Conservation (phyloP, 75 land plant genomes). For the Chamaecyparis obtusa region DNA sequence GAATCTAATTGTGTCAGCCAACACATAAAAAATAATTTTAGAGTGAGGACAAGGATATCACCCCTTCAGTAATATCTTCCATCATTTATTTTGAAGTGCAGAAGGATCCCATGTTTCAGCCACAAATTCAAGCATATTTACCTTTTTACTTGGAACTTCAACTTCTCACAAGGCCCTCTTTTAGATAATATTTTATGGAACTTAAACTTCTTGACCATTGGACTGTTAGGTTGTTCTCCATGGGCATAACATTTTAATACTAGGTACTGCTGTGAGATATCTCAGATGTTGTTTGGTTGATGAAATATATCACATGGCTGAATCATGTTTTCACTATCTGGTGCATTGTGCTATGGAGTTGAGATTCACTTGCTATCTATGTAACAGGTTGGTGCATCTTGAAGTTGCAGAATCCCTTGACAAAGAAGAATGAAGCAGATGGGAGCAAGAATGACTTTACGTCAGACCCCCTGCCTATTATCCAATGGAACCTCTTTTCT, state of each 20-base stretch:
- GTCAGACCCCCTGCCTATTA: slow-evolving; percentile 30
- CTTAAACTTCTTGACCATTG: not conserved
- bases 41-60: not conserved
- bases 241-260: not conserved
- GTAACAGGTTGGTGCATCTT: slow-evolving; percentile 72
- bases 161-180: not conserved
- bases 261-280: not conserved
- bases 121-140: not conserved
- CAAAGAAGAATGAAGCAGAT: slow-evolving; percentile 5
- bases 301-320: not conserved
- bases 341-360: not conserved
- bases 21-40: not conserved
- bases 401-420: slow-evolving; percentile 36
- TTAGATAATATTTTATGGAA: not conserved
- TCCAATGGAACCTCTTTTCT: slow-evolving; percentile 81
- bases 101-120: not conserved
- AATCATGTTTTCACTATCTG: not conserved
- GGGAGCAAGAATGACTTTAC: not conserved
- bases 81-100: not conserved
- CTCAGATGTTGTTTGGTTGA: not conserved
- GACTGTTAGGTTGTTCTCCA: not conserved
- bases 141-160: not conserved
- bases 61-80: not conserved
- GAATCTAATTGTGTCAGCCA: not conserved
- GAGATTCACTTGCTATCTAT: not conserved